These are phyloP conservation scores for Aspergillus haitiensis DNA, from an alignment of 495 filamentous ascomycete genomes.

Conservation along the genomic window DNA sequence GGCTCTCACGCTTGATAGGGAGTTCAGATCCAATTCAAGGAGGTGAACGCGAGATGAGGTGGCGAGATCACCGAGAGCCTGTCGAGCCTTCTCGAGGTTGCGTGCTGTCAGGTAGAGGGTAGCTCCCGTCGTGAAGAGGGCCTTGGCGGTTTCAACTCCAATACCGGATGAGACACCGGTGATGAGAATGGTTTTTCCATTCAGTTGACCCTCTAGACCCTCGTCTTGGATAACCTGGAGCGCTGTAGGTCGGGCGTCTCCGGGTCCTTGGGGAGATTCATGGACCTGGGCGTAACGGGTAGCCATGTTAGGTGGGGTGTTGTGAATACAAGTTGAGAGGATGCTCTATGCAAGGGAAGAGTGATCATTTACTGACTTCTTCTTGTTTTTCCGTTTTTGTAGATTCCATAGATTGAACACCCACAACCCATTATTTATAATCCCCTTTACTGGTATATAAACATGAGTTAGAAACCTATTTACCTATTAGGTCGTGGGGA, in stretches of 20 bases:
- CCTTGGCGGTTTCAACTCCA: conserved; percentile 51
- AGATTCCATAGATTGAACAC: no score
- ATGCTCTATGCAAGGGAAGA: no score
- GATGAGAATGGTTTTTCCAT: conserved; percentile 50
- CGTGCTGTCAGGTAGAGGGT: conserved; percentile 48
- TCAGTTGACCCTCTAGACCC: conserved; percentile 34
- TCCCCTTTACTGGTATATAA: no score
- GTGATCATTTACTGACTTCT: no score
- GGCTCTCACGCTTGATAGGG: neutral
- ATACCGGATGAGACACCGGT: conserved; percentile 54
- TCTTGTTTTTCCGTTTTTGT: no score
- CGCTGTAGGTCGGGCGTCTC: conserved; percentile 54
- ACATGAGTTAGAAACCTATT: no score
- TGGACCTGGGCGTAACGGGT: neutral
- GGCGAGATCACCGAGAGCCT: conserved; percentile 30
- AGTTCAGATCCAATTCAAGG: neutral
- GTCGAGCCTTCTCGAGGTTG: conserved; percentile 36
- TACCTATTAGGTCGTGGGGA: no score
- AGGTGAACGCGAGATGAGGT: neutral
- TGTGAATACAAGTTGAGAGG: no score
- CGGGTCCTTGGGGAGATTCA: conserved; percentile 20
- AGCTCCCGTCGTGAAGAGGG: conserved; percentile 50
- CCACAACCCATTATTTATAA: no score
- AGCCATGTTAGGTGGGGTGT: neutral
- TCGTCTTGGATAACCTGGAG: conserved; percentile 53